phyloP scores from a whole-genome alignment of 2,329 filamentous ascomycete species.

The Trichoderma sp. region DNA sequence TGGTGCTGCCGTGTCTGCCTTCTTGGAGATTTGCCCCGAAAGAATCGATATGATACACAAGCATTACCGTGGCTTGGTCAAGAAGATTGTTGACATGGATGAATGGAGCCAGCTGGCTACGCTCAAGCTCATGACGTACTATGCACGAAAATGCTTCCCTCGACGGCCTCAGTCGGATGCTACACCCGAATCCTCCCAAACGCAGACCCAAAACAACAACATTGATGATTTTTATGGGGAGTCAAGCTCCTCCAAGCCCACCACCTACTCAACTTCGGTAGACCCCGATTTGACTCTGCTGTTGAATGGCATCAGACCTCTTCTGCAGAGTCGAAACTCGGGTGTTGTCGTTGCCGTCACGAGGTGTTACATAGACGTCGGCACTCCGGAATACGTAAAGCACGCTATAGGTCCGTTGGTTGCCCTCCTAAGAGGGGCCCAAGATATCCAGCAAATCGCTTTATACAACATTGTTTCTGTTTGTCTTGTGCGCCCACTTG shows the following conservation, averaged over 20 bases:
- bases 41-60: constrained; percentile 86
- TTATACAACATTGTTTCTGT: constrained; percentile 96
- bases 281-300: constrained; percentile 84
- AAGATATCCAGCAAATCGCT: constrained; percentile 86
- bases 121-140: constrained; percentile 77
- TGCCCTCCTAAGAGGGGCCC: constrained; percentile 78
- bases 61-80: constrained; percentile 81
- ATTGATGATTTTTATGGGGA: constrained; percentile 83
- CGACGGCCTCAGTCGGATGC: constrained; percentile 60
- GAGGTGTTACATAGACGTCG: constrained; percentile 81
- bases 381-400: constrained; percentile 73
- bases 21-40: constrained; percentile 85
- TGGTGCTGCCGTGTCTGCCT: constrained; percentile 86
- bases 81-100: constrained; percentile 97
- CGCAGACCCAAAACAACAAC: constrained; percentile 23
- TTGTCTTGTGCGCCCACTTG: constrained; percentile 70
- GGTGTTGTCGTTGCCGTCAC: constrained; percentile 88
- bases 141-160: constrained; percentile 87
- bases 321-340: constrained; percentile 90
- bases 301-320: constrained; percentile 75
- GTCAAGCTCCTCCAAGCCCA: constrained; percentile 43
- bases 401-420: constrained; percentile 80
- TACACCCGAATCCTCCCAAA: constrained; percentile 28
- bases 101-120: constrained; percentile 94
- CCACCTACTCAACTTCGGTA: constrained; percentile 53